These are phyloP conservation scores for Metschnikowia henanensis DNA, from an alignment of 805 yeast species.

Conservation along the genomic window DNA sequence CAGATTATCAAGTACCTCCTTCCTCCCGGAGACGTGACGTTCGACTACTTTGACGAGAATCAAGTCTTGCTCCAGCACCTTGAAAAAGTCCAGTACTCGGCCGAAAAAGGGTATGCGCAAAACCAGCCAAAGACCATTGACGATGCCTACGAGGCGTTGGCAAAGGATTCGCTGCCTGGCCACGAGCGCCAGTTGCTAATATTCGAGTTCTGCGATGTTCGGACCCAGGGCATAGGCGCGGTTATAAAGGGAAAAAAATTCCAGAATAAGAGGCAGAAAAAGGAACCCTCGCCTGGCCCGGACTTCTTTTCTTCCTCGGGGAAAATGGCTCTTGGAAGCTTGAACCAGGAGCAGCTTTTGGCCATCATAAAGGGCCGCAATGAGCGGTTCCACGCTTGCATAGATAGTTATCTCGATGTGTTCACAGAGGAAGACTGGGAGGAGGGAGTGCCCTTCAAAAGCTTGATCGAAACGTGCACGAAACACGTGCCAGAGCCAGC, in stretches of 20 bases:
- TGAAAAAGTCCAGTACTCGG: conserved; percentile 41
- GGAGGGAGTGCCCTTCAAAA: conserved; percentile 39
- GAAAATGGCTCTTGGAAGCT: conserved; percentile 49
- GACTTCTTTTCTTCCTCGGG: conserved; percentile 33
- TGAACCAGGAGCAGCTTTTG: conserved; percentile 57
- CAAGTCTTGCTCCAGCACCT: conserved; percentile 49
- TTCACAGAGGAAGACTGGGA: conserved; percentile 27
- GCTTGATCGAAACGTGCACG: conserved; percentile 37
- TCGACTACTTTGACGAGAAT: conserved; percentile 76
- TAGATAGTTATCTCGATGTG: conserved; percentile 18
- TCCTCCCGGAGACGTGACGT: conserved; percentile 67
- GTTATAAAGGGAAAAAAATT: conserved; percentile 23
- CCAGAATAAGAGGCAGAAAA: conserved; percentile 3
- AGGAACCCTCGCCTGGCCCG: conserved; percentile 5
- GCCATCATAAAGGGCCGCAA: conserved; percentile 60
- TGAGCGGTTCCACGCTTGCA: conserved; percentile 41
- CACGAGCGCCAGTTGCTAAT: conserved; percentile 55
- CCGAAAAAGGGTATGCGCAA: conserved; percentile 37
- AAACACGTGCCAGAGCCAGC: conserved; percentile 48
- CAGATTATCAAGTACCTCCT: conserved; percentile 61
- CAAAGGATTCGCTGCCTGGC: conserved; percentile 48
- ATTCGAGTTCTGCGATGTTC: conserved; percentile 76
- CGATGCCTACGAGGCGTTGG: conserved; percentile 58
- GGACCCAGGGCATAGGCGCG: conserved; percentile 48
- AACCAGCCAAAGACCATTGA: conserved; percentile 31